Percentiles rank a stretch among this genome's conserved stretches.
phyloP scores from a whole-genome alignment of 257 asterid genomes.

The Fraxinus americana region DNA sequence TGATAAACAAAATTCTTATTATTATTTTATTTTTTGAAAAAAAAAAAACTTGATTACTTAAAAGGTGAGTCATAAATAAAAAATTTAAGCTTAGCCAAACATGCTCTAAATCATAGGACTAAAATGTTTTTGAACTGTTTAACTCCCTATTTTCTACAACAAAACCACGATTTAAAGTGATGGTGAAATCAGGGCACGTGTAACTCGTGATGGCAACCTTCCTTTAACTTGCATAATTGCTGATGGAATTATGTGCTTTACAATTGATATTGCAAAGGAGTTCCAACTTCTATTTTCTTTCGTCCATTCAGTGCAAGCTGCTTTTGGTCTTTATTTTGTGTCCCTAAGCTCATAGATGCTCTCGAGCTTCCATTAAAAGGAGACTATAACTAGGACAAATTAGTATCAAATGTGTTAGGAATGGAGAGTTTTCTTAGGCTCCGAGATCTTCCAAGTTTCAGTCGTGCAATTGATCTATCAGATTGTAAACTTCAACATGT shows the following conservation, averaged over 20 bases:
- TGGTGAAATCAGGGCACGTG: constrained; percentile 12
- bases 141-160: constrained; percentile 12
- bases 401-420: constrained; percentile 20
- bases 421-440: constrained; percentile 30
- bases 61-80: too few species aligned
- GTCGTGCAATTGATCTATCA: constrained; percentile 22
- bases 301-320: constrained; percentile 35
- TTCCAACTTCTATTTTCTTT: constrained; percentile 23
- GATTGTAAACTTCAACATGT: constrained; percentile 20
- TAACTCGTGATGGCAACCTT: background rate
- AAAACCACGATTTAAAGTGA: constrained; percentile 22
- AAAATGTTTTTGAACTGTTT: constrained; percentile 22
- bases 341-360: constrained; percentile 34
- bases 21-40: too few species aligned
- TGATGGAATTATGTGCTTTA: constrained; percentile 31
- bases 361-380: constrained; percentile 34
- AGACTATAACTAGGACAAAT: background rate
- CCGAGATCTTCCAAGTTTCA: constrained; percentile 33
- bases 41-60: too few species aligned
- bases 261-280: constrained; percentile 35
- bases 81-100: too few species aligned
- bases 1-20: too few species aligned
- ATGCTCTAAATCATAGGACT: too few species aligned
- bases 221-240: constrained; percentile 35
- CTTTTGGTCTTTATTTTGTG: constrained; percentile 37